phyloP scores from a whole-genome alignment of 192 early-diverging fungal genomes.

The Thamnidium elegans region DNA sequence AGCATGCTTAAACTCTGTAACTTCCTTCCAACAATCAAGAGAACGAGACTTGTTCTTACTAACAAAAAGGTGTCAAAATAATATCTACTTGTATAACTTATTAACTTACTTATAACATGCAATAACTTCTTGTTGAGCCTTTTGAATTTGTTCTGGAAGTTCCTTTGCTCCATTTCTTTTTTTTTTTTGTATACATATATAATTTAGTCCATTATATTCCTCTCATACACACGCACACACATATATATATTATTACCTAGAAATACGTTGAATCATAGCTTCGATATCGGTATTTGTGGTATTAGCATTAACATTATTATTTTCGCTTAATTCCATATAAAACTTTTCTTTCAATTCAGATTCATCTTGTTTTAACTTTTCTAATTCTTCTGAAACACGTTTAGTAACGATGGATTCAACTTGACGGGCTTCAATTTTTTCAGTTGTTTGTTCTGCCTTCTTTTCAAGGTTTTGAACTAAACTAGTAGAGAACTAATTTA shows the following conservation, averaged over 20 bases:
- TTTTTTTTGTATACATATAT: no score
- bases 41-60: slow-evolving; percentile 21
- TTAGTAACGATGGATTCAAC: slow-evolving; percentile 24
- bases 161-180: slow-evolving; percentile 24
- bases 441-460: slow-evolving; percentile 15
- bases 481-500: slow-evolving; percentile 23
- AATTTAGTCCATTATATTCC: no score
- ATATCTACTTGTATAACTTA: no score
- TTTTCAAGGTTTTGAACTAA: slow-evolving; percentile 23
- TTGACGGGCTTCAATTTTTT: slow-evolving; percentile 14
- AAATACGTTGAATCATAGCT: slow-evolving; percentile 23
- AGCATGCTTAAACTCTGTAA: slow-evolving; percentile 23
- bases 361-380: slow-evolving; percentile 15
- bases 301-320: slow-evolving; percentile 15
- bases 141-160: slow-evolving; percentile 15
- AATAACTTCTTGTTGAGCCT: slow-evolving; percentile 25
- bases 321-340: slow-evolving; percentile 1
- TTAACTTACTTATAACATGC: slow-evolving; percentile 28
- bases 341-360: slow-evolving; percentile 15
- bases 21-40: slow-evolving; percentile 33
- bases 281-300: slow-evolving; percentile 21
- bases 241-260: slow-evolving; percentile 21
- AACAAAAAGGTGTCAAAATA: not conserved
- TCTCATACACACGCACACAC: no score
- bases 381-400: slow-evolving; percentile 25